Evolutionary conservation across 768 basidiomycete species (phyloP).

Genomic region (Xerocomus brunneocitrinus): DNA sequence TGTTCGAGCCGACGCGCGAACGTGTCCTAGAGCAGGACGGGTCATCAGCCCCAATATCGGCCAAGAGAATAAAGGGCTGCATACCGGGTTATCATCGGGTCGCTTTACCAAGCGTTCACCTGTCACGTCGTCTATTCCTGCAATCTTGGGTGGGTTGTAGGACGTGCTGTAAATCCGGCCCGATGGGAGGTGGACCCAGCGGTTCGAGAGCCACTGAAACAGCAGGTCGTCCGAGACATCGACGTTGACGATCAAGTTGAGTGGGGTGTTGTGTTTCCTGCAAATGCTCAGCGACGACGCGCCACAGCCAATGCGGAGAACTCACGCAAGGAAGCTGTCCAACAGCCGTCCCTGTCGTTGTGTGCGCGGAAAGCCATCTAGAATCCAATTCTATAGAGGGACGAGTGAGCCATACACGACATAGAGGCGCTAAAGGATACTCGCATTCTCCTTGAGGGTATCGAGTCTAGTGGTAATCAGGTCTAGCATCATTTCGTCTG

Average conservation of each 20-base stretch:
- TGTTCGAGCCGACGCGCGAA: constrained; percentile 69
- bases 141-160: constrained; percentile 75
- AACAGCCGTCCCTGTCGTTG: constrained; percentile 73
- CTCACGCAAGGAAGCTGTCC: constrained; percentile 66
- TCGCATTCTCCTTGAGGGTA: constrained; percentile 55
- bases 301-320: neutral
- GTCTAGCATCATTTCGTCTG: constrained; percentile 74
- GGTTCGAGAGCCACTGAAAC: constrained; percentile 74
- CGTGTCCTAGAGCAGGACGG: constrained; percentile 48
- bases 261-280: constrained; percentile 58
- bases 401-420: constrained; percentile 6
- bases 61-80: constrained; percentile 21
- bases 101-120: constrained; percentile 78
- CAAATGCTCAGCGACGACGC: neutral
- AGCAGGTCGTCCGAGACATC: constrained; percentile 82
- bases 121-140: constrained; percentile 79
- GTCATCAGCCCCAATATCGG: constrained; percentile 3
- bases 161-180: constrained; percentile 85
- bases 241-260: constrained; percentile 78
- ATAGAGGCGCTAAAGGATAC: constrained; percentile 13
- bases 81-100: constrained; percentile 82
- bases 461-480: constrained; percentile 70
- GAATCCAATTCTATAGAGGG: constrained; percentile 68
- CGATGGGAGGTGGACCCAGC: constrained; percentile 81
- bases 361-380: constrained; percentile 90